Conservation (phyloP, 441 rosid genomes). For the Gossypium aridum region DNA sequence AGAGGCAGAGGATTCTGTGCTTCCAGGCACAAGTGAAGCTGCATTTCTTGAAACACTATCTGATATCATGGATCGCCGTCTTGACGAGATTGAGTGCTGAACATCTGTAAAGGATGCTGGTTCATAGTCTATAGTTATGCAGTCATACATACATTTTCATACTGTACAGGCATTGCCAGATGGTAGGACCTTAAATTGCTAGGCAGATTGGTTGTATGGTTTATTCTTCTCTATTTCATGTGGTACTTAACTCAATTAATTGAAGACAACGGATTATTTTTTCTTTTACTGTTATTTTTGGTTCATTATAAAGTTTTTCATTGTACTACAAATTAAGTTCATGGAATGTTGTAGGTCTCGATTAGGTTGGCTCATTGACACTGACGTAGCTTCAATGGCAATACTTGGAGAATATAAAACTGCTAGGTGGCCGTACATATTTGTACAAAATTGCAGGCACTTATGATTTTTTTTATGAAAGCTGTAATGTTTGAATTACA, state of each 20-base stretch:
- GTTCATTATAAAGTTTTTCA: too few species aligned
- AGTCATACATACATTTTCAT: too few species aligned
- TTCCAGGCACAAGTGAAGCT: constrained; percentile 41
- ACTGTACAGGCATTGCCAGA: constrained; percentile 5
- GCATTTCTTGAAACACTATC: constrained; percentile 37
- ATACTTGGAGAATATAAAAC: neutral
- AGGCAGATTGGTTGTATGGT: neutral
- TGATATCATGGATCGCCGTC: constrained; percentile 36
- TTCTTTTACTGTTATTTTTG: too few species aligned
- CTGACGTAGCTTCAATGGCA: neutral
- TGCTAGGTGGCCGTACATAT: neutral
- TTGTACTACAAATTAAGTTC: too few species aligned
- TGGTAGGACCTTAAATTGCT: neutral
- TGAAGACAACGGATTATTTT: too few species aligned
- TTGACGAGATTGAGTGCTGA: constrained; percentile 30
- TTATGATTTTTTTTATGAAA: neutral
- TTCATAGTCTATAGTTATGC: neutral
- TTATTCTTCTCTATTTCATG: too few species aligned
- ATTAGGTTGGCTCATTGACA: too few species aligned
- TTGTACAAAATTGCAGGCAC: neutral
- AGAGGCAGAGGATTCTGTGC: constrained; percentile 39
- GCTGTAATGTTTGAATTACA: neutral
- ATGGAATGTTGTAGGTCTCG: too few species aligned
- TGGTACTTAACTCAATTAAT: too few species aligned
- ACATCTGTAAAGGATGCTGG: constrained; percentile 6